Base-by-base conservation (phyloP, 1,284 basidiomycete genomes). In the Cutaneotrichosporon cutaneum region DNA sequence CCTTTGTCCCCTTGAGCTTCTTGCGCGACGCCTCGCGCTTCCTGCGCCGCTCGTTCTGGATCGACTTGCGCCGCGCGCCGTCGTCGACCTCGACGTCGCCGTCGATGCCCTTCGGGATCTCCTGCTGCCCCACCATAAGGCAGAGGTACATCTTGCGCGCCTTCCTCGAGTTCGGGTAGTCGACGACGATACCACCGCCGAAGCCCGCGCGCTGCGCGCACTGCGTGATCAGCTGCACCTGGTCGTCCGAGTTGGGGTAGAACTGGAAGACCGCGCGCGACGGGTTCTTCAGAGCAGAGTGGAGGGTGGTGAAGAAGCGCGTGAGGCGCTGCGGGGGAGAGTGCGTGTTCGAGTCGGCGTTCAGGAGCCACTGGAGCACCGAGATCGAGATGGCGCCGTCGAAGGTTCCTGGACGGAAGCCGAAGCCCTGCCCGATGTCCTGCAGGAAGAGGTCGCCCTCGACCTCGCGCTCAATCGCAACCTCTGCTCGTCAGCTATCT, bases 341-440 rank as follows among this genome's bases (percentile, higher is more conserved):
- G 61, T 93, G 90, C 66, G 92, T 87, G 3, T 90, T 88, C 30
- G 92, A 90, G 78, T 99, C 96, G 44, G 96, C 95, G 77, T 99
- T 99, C 64, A 98, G 85, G 0, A 99, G 85, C 96, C 96, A 99
- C 81, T 99, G 96, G 3, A 99, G 84, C 26, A 98, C 96, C 22
- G 96, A 99, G 74, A 99, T 92, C 74, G 94, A 96, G 73, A 99
- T 99, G 9, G 93, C 94, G 50, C 94, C 96, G 77, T 99, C 96
- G 77, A 99, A 99, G 65, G 90, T 90, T 62, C 95, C 96, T 51
- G 96, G 90, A 33, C 96, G 85, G 79, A 98, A 99, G 3, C 93
- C 92, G 70, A 95, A 89, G 2, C 92, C 92, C 74, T 94, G 92
- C 0, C 92, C 92, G 50, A 94, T 94, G 74, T 95, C 92, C 72